Conservation (phyloP, 1,139 yeast species). For the Sugiyamaella grinbergsii region DNA sequence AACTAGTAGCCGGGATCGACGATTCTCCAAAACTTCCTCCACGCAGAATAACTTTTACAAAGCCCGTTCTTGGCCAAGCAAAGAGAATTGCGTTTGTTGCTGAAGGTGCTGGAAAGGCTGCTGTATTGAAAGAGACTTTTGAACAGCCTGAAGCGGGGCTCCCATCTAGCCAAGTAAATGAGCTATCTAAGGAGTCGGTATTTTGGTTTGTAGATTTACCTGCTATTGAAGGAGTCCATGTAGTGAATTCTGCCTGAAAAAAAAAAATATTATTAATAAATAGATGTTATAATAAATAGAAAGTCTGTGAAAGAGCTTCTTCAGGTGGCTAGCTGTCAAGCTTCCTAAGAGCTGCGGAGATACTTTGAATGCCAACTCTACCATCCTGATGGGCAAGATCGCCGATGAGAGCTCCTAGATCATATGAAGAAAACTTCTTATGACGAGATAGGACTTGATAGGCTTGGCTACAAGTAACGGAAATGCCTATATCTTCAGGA, state of each 20-base stretch:
- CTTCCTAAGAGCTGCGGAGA: conserved; percentile 69
- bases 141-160: conserved; percentile 53
- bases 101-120: conserved; percentile 85
- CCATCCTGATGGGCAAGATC: conserved; percentile 72
- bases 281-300: conserved; percentile 15
- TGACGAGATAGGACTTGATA: conserved; percentile 78
- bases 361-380: conserved; percentile 75
- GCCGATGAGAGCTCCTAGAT: conserved; percentile 67
- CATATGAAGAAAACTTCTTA: conserved; percentile 66
- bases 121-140: conserved; percentile 69
- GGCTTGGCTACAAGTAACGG: conserved; percentile 82
- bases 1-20: conserved; percentile 47
- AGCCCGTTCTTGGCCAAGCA: conserved; percentile 61
- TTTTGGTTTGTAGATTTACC: conserved; percentile 80
- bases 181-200: conserved; percentile 54
- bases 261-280: conserved; percentile 16
- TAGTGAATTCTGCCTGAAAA: conserved; percentile 25
- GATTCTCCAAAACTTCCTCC: conserved; percentile 83
- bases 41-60: conserved; percentile 70
- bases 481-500: conserved; percentile 37
- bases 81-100: conserved; percentile 76
- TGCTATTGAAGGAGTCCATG: conserved; percentile 64
- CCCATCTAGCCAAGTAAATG: conserved; percentile 77
- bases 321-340: conserved; percentile 47
- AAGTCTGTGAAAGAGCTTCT: neutral